Evolutionary conservation across 1,284 basidiomycete species (phyloP).

Genomic region (Cutaneotrichosporon sp.): DNA sequence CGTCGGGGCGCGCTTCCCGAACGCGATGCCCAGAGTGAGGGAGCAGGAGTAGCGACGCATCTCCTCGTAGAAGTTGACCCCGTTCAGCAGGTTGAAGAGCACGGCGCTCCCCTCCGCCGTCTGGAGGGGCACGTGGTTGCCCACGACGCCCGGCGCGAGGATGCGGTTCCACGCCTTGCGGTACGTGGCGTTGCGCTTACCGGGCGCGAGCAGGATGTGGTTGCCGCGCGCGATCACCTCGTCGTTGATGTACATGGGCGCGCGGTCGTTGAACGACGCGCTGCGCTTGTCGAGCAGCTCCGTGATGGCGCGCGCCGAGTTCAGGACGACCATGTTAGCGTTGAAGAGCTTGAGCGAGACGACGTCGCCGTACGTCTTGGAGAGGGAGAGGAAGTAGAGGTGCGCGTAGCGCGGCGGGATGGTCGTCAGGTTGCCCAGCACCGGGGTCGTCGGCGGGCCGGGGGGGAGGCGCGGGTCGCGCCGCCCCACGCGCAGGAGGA

Average conservation of each 20-base stretch:
- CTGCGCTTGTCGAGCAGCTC: conserved; percentile 17
- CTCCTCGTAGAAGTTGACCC: conserved; percentile 17
- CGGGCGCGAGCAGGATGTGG: conserved; percentile 16
- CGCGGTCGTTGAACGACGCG: conserved; percentile 14
- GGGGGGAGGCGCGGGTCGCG: conserved; percentile 14
- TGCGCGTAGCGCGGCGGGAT: conserved; percentile 18
- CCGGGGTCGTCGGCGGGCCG: conserved; percentile 11
- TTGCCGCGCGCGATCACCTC: conserved; percentile 12
- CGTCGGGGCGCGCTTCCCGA: conserved; percentile 17
- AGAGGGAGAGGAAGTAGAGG: conserved; percentile 11
- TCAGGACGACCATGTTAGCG: conserved; percentile 18
- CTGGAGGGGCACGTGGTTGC: conserved; percentile 12
- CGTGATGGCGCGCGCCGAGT: conserved; percentile 9
- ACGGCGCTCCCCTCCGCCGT: conserved; percentile 13
- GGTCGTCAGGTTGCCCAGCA: conserved; percentile 15
- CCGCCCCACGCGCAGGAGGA: conserved; percentile 6
- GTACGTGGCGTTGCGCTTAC: conserved; percentile 7
- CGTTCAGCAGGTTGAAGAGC: conserved; percentile 14
- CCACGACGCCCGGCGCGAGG: neutral
- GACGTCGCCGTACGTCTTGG: conserved; percentile 14
- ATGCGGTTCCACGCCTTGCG: conserved; percentile 16
- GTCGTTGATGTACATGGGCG: conserved; percentile 15
- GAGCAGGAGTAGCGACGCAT: conserved; percentile 16
- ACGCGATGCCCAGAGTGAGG: conserved; percentile 11
- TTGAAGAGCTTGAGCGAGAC: conserved; percentile 14